phyloP scores from a whole-genome alignment of 2,329 filamentous ascomycete species.

The Cladophialophora chaetospira region DNA sequence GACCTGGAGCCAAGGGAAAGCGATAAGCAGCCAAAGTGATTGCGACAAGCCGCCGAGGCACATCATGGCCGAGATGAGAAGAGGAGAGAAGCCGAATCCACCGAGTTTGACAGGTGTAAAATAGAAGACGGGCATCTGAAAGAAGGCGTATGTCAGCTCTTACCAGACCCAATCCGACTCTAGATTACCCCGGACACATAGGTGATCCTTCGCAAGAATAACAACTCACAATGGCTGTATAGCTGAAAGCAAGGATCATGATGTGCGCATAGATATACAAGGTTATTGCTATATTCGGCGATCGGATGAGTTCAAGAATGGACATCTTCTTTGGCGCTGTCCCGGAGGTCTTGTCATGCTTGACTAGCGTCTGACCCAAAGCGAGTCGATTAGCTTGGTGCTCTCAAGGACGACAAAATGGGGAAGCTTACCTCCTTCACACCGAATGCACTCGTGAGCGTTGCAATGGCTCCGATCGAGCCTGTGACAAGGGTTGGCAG shows the following conservation, averaged over 20 bases:
- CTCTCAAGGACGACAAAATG: neutral
- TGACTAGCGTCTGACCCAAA: constrained; percentile 17
- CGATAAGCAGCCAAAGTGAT: constrained; percentile 69
- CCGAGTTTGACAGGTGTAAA: constrained; percentile 65
- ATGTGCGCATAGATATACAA: constrained; percentile 67
- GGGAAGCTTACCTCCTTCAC: constrained; percentile 56
- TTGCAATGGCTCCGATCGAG: constrained; percentile 55
- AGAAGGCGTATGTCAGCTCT: neutral
- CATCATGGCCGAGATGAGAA: constrained; percentile 68
- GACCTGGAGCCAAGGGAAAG: constrained; percentile 68
- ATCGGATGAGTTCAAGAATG: constrained; percentile 58
- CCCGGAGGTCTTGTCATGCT: constrained; percentile 3
- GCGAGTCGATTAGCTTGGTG: neutral
- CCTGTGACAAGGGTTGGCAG: constrained; percentile 64
- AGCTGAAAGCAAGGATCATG: constrained; percentile 69
- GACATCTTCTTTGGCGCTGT: constrained; percentile 41
- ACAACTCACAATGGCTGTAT: constrained; percentile 63
- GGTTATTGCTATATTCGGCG: constrained; percentile 67
- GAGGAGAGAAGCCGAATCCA: constrained; percentile 64
- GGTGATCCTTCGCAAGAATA: too few species aligned
- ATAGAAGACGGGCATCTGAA: constrained; percentile 62
- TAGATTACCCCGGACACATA: too few species aligned
- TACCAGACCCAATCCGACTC: too few species aligned
- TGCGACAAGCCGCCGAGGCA: constrained; percentile 66
- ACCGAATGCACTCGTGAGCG: constrained; percentile 56